These are phyloP conservation scores for Aspergillus neoniger DNA, from an alignment of 2,329 filamentous ascomycete species.

Conservation along the genomic window DNA sequence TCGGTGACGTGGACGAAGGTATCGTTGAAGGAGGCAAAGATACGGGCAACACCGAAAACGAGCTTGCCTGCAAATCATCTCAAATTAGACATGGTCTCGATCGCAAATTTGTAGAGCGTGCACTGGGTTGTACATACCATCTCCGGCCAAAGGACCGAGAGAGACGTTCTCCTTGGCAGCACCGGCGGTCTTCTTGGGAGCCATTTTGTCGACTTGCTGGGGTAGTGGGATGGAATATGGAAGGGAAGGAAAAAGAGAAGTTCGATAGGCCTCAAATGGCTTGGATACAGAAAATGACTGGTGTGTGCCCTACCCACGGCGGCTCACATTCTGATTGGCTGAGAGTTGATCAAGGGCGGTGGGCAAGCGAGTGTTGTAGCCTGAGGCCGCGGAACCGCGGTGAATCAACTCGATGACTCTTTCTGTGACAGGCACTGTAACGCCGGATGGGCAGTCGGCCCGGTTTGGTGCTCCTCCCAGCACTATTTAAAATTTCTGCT, in stretches of 20 bases:
- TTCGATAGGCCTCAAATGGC: slow-evolving; percentile 14
- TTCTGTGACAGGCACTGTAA: slow-evolving; percentile 4
- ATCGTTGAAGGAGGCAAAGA: slow-evolving; percentile 94
- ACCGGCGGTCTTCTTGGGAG: slow-evolving; percentile 82
- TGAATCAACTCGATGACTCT: slow-evolving; percentile 3
- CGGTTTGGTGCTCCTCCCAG: slow-evolving; percentile 27
- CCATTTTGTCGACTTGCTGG: slow-evolving; percentile 67
- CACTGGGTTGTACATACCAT: slow-evolving; percentile 63
- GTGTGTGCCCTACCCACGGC: slow-evolving; percentile 42
- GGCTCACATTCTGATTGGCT: slow-evolving; percentile 32
- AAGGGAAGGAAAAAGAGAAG: slow-evolving; percentile 26
- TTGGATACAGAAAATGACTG: slow-evolving; percentile 31
- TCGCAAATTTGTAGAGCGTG: not conserved
- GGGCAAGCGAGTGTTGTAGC: slow-evolving; percentile 33
- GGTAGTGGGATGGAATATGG: slow-evolving; percentile 47
- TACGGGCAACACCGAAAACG: slow-evolving; percentile 96
- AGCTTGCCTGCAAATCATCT: slow-evolving; percentile 69
- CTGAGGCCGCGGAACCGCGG: slow-evolving; percentile 17
- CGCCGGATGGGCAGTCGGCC: slow-evolving; percentile 27
- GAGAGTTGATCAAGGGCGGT: not conserved
- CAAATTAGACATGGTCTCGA: slow-evolving; percentile 11
- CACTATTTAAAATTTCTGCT: slow-evolving; percentile 30
- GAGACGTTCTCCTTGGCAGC: slow-evolving; percentile 94
- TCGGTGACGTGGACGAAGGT: slow-evolving; percentile 99
- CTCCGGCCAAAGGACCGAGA: slow-evolving; percentile 93